phyloP scores from a whole-genome alignment of 768 basidiomycete species.

The Amanita subjunquillea region DNA sequence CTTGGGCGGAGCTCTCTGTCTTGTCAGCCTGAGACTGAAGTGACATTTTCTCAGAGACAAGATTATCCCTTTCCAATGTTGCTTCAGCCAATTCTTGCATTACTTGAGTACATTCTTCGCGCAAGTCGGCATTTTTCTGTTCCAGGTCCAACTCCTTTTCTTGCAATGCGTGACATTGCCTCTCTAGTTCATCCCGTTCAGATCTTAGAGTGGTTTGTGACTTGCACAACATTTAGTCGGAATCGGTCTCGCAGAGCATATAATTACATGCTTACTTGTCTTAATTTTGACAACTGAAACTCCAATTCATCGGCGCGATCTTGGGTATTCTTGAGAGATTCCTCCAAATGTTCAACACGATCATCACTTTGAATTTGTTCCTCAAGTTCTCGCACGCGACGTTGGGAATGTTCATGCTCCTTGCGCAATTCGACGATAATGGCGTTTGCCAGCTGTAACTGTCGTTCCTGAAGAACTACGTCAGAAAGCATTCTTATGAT shows the following conservation, averaged over 20 bases:
- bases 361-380: conserved; percentile 82
- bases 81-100: conserved; percentile 33
- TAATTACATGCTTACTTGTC: conserved; percentile 31
- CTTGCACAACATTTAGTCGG: conserved; percentile 21
- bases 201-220: conserved; percentile 43
- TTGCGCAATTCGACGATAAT: conserved; percentile 41
- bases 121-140: conserved; percentile 35
- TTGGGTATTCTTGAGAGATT: conserved; percentile 66
- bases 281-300: conserved; percentile 69
- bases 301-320: conserved; percentile 79
- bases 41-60: conserved; percentile 38
- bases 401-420: conserved; percentile 42
- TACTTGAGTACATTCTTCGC: conserved; percentile 24
- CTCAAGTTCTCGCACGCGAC: conserved; percentile 59
- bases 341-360: conserved; percentile 64
- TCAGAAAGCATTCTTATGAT: conserved; percentile 9
- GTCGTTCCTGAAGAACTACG: conserved; percentile 48
- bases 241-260: not conserved
- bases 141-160: conserved; percentile 39
- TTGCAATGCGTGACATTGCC: conserved; percentile 29
- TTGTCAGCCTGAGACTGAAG: conserved; percentile 38
- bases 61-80: conserved; percentile 33
- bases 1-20: conserved; percentile 33
- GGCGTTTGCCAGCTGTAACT: conserved; percentile 55
- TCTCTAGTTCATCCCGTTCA: conserved; percentile 49